Conservation (phyloP, 371 early-diverging fungal species). For the Mucor ambiguus region DNA sequence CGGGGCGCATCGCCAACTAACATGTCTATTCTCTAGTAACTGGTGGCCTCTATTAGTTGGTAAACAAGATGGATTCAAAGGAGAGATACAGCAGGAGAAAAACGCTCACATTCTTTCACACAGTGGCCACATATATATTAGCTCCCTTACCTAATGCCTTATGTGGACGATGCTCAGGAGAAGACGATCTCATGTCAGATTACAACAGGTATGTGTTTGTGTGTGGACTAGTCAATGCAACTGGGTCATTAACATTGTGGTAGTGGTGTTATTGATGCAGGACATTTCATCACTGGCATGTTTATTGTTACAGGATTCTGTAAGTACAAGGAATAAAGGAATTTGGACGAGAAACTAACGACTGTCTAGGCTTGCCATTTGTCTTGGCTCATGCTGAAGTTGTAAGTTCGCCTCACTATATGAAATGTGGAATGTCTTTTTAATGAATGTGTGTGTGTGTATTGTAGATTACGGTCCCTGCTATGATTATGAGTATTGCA, state of each 20-base stretch:
- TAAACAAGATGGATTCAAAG: constrained; percentile 14
- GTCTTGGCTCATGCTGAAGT: constrained; percentile 77
- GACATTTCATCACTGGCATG: constrained; percentile 91
- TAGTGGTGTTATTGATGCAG: constrained; percentile 81
- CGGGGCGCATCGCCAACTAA: neutral
- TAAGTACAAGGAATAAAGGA: constrained; percentile 30
- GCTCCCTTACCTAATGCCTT: constrained; percentile 92
- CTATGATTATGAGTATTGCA: constrained; percentile 85
- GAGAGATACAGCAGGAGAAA: neutral
- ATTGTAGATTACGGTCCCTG: constrained; percentile 66
- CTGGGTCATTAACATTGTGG: neutral
- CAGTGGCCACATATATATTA: constrained; percentile 81
- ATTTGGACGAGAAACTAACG: neutral
- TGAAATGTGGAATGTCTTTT: neutral
- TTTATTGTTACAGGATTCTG: constrained; percentile 92
- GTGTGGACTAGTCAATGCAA: neutral
- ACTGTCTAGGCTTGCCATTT: constrained; percentile 59
- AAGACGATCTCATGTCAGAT: constrained; percentile 77
- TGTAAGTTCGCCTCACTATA: constrained; percentile 31
- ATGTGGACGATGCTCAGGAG: constrained; percentile 74
- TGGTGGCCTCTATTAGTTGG: constrained; percentile 92
- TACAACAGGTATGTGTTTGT: constrained; percentile 53
- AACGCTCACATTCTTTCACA: neutral
- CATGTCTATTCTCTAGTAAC: constrained; percentile 59
- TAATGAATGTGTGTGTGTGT: neutral